Evolutionary conservation across 176 grass and related monocot genomes (phyloP).

Genomic region (Phoenix dactylifera): DNA sequence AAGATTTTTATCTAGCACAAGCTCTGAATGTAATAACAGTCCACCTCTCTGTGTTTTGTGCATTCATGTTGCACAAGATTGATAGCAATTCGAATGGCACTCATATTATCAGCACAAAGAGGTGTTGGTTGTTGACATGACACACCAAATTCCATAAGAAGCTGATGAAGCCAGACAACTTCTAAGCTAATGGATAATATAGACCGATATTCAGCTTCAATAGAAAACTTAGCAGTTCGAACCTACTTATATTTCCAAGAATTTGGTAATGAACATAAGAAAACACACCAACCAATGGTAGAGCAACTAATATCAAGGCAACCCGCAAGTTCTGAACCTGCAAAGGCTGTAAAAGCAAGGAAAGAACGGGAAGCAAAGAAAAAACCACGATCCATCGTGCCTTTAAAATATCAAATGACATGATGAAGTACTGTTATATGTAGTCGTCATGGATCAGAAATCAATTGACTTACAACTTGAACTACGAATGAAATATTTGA

Average conservation of each 20-base stretch:
- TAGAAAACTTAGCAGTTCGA: too few species aligned
- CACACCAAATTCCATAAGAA: too few species aligned
- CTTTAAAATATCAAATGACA: not conserved
- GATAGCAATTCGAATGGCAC: too few species aligned
- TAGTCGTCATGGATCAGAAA: not conserved
- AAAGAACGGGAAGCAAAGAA: not conserved
- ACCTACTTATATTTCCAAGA: not conserved
- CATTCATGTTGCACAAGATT: too few species aligned
- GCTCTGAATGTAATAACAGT: too few species aligned
- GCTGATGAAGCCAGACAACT: too few species aligned
- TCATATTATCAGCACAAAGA: too few species aligned
- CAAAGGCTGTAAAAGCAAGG: not conserved
- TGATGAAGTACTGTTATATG: not conserved
- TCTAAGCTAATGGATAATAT: too few species aligned
- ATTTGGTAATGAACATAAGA: not conserved
- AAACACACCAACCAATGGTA: not conserved
- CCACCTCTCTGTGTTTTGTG: too few species aligned
- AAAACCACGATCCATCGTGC: not conserved
- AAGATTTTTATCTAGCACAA: too few species aligned
- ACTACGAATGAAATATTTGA: not conserved
- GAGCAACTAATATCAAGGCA: not conserved
- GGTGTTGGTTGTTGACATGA: too few species aligned
- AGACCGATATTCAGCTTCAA: too few species aligned
- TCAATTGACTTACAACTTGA: not conserved
- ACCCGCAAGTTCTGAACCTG: not conserved